Evolutionary conservation across 164 flowering plant species (phyloP), one percentile per base, ranked within the genome.

Genomic region (Malania oleifera): DNA sequence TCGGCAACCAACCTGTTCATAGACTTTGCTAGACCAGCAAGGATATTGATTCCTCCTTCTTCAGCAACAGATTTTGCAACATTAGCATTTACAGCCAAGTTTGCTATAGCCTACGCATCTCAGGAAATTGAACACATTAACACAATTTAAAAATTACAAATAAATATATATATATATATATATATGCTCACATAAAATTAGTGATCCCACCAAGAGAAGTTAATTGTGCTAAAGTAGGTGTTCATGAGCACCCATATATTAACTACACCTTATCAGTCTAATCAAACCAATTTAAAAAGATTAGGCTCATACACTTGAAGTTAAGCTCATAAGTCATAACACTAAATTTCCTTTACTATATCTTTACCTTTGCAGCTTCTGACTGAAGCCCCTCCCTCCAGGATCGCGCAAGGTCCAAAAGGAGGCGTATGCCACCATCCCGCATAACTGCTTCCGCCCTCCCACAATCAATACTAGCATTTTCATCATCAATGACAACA

Each of bases 11-110:
- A 75, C 71, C 86, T 91, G 61, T 95, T 95, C 91, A 79, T 82
- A 27, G 99, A 95, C 84, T 75, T 84, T 5, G 99, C 98, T 62
- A 95, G 69, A 60, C 77, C 77, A 38, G 95, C 82, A 68, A 95
- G 96, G 49, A 91, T 82, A 57, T 67, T 67, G 46, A 95, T 91
- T 24, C 99, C 99, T 59, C 96, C 99, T 73, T 78, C 96, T 50
- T 89, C 91, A 5, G 98, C 98, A 59, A 91, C 96, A 61, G 95
- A 85, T 74, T 95, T 95, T 35, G 99, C 99, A 65, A 95, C 95
- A 67, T 78, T 82, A 34, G 84, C 64, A 81, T 95, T 85, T 64
- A 91, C 98, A 11, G 98, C 91, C 73, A 95, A 76, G 67, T 89
- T 95, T 73, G 99, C 99, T 52, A 91, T 84, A 48, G 99, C 99